Base-by-base conservation (phyloP, 2,329 filamentous ascomycete species). In the Fusarium setosum region DNA sequence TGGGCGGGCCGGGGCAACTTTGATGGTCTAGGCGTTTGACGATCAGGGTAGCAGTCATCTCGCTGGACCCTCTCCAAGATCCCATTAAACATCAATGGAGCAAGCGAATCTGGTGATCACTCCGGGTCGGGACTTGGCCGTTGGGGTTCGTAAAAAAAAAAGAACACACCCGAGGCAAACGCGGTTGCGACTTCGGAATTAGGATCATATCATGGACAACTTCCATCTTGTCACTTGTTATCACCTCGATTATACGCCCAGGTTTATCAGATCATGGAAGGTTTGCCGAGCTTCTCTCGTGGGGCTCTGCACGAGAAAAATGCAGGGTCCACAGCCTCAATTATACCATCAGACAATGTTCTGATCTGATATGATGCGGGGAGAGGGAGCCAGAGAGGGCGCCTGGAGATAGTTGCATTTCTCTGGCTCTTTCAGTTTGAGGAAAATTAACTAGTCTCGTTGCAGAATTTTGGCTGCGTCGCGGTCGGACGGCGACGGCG, bases 1-100 rank as follows among this genome's bases (percentile, higher is more conserved):
- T 10, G 24, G 56, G 31, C 42, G 54, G 54, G 51, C 54, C 42
- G 52, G 29, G 23, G 24, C 44, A 34, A 44, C 45, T n/a, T n/a
- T n/a, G 24, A 26, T 26, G 24, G 24, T 10, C 10, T 26, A 26
- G 24, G 24, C 24, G 24, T 26, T 26, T 26, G 58, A 47, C 59
- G 61, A 63, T 63, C 61, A 63, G 61, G 61, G 61, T 63, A 63
- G 48, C 61, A 63, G 54, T 63, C 61, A 57, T 62, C 24, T 26
- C 21, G 24, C 41, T 59, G 60, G 59, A 62, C 60, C 58, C 60
- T 20, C 20, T 61, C 37, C 45, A 59, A 56, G 60, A 64, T 64
- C 55, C 41, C 38, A 32, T 37, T 31, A 3, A 11, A 23, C 29
- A 11, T 26, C 20, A 18, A n/a, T n/a, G n/a, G 31, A 32, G 9